phyloP scores from a whole-genome alignment of 2,329 filamentous ascomycete genomes.

The Talaromyces amestolkiae region DNA sequence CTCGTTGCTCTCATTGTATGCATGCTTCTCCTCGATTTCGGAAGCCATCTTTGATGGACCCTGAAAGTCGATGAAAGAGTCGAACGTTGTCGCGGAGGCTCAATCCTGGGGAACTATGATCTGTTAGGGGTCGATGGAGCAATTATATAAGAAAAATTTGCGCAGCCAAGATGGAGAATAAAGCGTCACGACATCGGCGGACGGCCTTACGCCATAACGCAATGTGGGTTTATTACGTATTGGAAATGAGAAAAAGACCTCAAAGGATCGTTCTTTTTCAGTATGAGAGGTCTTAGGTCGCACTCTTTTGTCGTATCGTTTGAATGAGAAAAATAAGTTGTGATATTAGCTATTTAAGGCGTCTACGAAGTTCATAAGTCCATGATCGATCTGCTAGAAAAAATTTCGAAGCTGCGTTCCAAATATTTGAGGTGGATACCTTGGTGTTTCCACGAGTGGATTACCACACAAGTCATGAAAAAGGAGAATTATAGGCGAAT shows the following conservation, averaged over 20 bases:
- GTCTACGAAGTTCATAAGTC: neutral
- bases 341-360: neutral
- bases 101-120: neutral
- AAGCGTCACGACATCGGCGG: constrained; percentile 2
- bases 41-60: constrained; percentile 9
- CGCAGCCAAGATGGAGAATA: neutral
- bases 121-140: neutral
- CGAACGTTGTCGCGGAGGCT: neutral
- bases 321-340: neutral
- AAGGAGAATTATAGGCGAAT: neutral
- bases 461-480: neutral
- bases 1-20: neutral
- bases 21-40: constrained; percentile 6
- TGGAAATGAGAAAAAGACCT: neutral
- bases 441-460: neutral
- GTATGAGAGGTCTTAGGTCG: neutral
- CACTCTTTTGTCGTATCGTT: neutral
- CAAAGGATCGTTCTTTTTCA: neutral
- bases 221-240: constrained; percentile 5
- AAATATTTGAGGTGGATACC: neutral
- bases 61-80: neutral
- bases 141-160: constrained; percentile 1
- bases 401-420: neutral
- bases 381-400: neutral
- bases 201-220: constrained; percentile 8